Conservation (phyloP, 495 filamentous ascomycete species). For the Talaromyces trachyspermus region DNA sequence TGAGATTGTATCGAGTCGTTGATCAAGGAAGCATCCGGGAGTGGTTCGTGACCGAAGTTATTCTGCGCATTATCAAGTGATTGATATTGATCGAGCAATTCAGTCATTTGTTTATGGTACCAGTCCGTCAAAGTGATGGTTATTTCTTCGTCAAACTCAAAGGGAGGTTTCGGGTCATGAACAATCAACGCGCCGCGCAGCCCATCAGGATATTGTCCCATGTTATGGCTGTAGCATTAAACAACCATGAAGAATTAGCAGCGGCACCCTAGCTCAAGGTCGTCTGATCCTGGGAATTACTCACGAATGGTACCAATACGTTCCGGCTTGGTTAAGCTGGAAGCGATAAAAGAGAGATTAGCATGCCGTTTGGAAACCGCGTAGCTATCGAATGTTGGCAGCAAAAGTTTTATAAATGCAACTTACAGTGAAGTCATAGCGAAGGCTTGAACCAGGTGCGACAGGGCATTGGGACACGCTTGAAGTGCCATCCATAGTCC, state of each 20-base stretch:
- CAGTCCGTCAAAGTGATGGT: slow-evolving; percentile 48
- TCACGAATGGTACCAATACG: slow-evolving; percentile 86
- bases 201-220: slow-evolving; percentile 74
- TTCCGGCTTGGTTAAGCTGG: slow-evolving; percentile 62
- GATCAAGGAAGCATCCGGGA: slow-evolving; percentile 60
- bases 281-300: too few relatives aligned
- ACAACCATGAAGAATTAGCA: too few relatives aligned
- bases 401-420: slow-evolving; percentile 20
- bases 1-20: slow-evolving; percentile 50
- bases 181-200: slow-evolving; percentile 66
- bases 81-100: slow-evolving; percentile 45
- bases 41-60: slow-evolving; percentile 46
- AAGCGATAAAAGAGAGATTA: slow-evolving; percentile 32
- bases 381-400: too few relatives aligned
- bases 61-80: slow-evolving; percentile 43
- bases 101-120: slow-evolving; percentile 54
- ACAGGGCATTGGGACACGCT: slow-evolving; percentile 64
- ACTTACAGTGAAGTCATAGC: slow-evolving; percentile 69
- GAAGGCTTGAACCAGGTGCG: slow-evolving; percentile 47
- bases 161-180: slow-evolving; percentile 60
- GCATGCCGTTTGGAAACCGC: neutral
- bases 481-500: slow-evolving; percentile 55
- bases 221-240: too few relatives aligned
- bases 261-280: too few relatives aligned
- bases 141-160: slow-evolving; percentile 62